A percentile compares a stretch with the other conserved stretches of the same genome.
Conservation (phyloP, 2,329 filamentous ascomycete genomes). For the Raffaelea albimanens region DNA sequence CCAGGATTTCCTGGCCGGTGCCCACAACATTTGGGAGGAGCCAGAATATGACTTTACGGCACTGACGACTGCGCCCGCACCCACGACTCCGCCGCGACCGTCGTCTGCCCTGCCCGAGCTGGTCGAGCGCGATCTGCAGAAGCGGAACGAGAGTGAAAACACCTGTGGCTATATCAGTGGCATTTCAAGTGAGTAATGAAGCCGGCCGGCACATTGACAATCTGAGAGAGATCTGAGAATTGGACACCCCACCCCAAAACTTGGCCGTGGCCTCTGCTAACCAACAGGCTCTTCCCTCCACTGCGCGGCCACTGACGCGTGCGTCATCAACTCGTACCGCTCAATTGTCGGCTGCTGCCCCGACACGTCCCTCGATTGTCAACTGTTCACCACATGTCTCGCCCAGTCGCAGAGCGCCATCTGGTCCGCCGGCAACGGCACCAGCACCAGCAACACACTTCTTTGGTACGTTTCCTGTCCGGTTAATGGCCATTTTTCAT, state of each 20-base stretch:
- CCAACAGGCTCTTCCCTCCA: conserved; percentile 16
- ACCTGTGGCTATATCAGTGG: conserved; percentile 24
- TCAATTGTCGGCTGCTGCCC: conserved; percentile 23
- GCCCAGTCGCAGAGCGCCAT: conserved; percentile 15
- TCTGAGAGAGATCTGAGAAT: not conserved
- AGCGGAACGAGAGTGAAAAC: conserved; percentile 17
- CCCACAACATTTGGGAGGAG: not conserved
- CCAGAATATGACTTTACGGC: not conserved
- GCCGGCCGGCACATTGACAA: no score
- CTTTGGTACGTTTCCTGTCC: conserved; percentile 25
- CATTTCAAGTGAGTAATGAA: conserved; percentile 14
- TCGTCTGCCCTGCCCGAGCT: conserved; percentile 11
- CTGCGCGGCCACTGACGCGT: conserved; percentile 17
- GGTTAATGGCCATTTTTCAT: no score
- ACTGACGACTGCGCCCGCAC: not conserved
- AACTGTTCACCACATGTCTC: conserved; percentile 19
- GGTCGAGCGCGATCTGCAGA: conserved; percentile 9
- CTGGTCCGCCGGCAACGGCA: conserved; percentile 9
- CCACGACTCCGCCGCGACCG: conserved; percentile 12
- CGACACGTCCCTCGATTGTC: conserved; percentile 14
- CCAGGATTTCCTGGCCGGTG: not conserved
- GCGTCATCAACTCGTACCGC: conserved; percentile 19
- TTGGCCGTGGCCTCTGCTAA: no score
- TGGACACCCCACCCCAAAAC: no score
- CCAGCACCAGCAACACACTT: conserved; percentile 17